These are phyloP conservation scores for Chlamydomonas reinhardtii DNA, from an alignment of 163 green algal genomes.

Conservation along the genomic window DNA sequence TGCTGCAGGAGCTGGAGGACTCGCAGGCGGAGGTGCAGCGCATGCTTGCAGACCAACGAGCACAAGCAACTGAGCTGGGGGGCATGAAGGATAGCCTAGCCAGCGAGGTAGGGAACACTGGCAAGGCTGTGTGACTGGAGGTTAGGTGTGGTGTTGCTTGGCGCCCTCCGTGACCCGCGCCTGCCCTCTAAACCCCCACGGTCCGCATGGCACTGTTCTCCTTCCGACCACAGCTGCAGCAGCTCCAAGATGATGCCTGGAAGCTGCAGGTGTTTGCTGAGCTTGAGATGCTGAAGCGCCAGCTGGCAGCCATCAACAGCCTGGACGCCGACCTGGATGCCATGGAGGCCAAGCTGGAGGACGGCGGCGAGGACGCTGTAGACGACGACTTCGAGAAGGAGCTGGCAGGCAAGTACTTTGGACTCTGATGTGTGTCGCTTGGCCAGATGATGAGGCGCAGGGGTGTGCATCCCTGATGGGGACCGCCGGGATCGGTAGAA, in stretches of 20 bases:
- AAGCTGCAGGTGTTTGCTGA: slow-evolving; percentile 58
- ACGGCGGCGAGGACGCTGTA: background rate
- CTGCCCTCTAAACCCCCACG: too few relatives aligned
- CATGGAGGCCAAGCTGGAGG: slow-evolving; percentile 54
- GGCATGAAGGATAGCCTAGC: slow-evolving; percentile 54
- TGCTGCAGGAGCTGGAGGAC: slow-evolving; percentile 48
- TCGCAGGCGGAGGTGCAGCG: slow-evolving; percentile 56
- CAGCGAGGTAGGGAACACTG: slow-evolving; percentile 38
- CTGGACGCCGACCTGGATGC: slow-evolving; percentile 58
- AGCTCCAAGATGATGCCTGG: slow-evolving; percentile 60
- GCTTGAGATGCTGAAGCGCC: slow-evolving; percentile 58
- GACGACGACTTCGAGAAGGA: background rate
- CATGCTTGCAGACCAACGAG: slow-evolving; percentile 50
- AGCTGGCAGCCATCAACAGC: slow-evolving; percentile 52
- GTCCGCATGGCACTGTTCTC: too few relatives aligned
- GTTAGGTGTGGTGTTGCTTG: background rate
- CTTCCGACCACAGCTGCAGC: slow-evolving; percentile 38
- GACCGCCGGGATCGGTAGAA: too few relatives aligned
- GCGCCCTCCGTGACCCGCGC: too few relatives aligned
- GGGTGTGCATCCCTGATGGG: too few relatives aligned
- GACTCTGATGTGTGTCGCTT: too few relatives aligned
- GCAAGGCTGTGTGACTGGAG: background rate
- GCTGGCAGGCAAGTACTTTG: slow-evolving; percentile 19
- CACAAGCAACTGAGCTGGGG: slow-evolving; percentile 46
- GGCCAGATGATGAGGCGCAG: too few relatives aligned